Conservation (phyloP, 2,329 filamentous ascomycete species). For the Aspergillus tamarii region DNA sequence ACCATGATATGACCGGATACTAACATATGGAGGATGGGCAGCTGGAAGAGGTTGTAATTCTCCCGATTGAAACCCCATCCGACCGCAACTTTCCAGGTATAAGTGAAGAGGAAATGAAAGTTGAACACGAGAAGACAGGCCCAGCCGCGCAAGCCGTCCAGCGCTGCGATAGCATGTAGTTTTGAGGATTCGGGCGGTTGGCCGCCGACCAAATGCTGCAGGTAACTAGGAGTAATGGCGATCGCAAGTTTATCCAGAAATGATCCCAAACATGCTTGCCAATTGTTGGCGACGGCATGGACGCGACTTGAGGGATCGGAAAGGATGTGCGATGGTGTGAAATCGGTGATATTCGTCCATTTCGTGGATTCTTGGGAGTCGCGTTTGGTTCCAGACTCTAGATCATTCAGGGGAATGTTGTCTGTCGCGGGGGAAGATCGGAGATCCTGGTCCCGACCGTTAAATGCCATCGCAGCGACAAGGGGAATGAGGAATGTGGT, state of each 20-base stretch:
- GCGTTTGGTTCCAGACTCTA: conserved; percentile 28
- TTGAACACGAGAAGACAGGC: conserved; percentile 51
- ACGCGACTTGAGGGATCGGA: conserved; percentile 16
- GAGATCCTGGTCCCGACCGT: conserved; percentile 14
- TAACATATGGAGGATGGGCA: conserved; percentile 47
- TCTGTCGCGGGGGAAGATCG: conserved; percentile 28
- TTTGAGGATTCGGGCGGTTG: conserved; percentile 30
- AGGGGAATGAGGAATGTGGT: not conserved
- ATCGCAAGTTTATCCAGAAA: conserved; percentile 31
- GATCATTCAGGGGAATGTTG: conserved; percentile 33
- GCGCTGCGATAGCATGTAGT: conserved; percentile 43
- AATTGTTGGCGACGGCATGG: conserved; percentile 27
- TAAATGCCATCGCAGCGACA: conserved; percentile 18
- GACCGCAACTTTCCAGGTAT: conserved; percentile 44
- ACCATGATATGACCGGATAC: conserved; percentile 53
- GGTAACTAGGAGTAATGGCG: conserved; percentile 40
- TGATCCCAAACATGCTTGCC: conserved; percentile 28
- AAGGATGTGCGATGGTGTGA: conserved; percentile 25
- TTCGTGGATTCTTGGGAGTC: conserved; percentile 10
- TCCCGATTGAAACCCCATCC: conserved; percentile 46
- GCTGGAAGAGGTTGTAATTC: conserved; percentile 45
- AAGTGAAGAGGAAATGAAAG: conserved; percentile 50
- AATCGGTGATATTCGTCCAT: conserved; percentile 30
- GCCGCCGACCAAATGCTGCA: conserved; percentile 39
- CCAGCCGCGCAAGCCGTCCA: conserved; percentile 49